phyloP scores from a whole-genome alignment of 768 basidiomycete genomes.

The Rhodosporidiobolus sp. region DNA sequence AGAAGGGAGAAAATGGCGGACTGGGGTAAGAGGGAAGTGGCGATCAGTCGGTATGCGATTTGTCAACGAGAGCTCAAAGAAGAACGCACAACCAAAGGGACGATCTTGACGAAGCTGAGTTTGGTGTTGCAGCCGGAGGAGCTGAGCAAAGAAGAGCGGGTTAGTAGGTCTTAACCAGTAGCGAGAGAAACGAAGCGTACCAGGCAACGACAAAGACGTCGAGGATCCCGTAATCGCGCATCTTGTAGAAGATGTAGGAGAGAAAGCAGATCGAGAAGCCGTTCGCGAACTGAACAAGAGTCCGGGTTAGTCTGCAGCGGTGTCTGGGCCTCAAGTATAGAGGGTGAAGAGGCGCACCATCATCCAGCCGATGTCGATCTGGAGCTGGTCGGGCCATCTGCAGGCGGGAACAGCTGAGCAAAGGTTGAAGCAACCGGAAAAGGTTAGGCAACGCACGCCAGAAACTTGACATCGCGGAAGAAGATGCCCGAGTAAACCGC shows the following conservation, averaged over 20 bases:
- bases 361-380: slow-evolving; percentile 28
- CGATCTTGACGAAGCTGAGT: slow-evolving; percentile 12
- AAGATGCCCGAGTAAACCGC: slow-evolving; percentile 1
- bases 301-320: background rate
- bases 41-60: too few relatives aligned
- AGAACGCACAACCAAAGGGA: slow-evolving; percentile 20
- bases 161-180: background rate
- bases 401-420: too few relatives aligned
- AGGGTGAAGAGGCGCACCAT: slow-evolving; percentile 5
- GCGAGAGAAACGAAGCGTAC: background rate
- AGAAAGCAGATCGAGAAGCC: background rate
- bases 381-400: slow-evolving; percentile 6
- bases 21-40: background rate
- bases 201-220: slow-evolving; percentile 6
- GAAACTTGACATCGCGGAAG: slow-evolving; percentile 4
- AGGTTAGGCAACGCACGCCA: background rate
- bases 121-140: background rate
- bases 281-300: slow-evolving; percentile 3
- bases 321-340: too few relatives aligned
- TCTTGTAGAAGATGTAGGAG: slow-evolving; percentile 25
- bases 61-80: background rate
- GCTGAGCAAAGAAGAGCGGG: background rate
- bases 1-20: background rate
- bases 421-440: too few relatives aligned
- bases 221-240: slow-evolving; percentile 1